A percentile compares a stretch with the other conserved stretches of the same genome.
phyloP scores from a whole-genome alignment of 2,329 filamentous ascomycete genomes.

The Trichoderma sp. region DNA sequence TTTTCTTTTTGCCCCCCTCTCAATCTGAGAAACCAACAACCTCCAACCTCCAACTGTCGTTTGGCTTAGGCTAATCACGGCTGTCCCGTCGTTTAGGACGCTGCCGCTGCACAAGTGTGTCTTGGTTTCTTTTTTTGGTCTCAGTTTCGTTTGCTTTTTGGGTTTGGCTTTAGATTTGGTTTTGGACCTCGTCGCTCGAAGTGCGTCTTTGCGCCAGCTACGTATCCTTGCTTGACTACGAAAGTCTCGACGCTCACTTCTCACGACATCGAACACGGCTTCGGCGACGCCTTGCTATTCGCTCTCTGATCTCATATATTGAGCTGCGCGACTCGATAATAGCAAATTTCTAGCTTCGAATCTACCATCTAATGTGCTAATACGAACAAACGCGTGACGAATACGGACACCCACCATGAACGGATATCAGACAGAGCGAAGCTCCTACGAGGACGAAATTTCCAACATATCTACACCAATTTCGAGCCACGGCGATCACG shows the following conservation, averaged over 20 bases:
- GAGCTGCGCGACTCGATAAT: background rate
- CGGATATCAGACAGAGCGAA: constrained; percentile 43
- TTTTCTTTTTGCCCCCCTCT: constrained; percentile 2
- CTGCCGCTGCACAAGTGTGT: constrained; percentile 20
- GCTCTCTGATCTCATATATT: background rate
- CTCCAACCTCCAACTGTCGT: constrained; percentile 19
- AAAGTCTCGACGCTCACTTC: constrained; percentile 10
- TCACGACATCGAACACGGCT: background rate
- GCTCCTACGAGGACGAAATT: constrained; percentile 44
- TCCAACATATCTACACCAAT: constrained; percentile 40
- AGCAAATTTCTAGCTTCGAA: background rate
- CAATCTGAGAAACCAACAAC: constrained; percentile 9
- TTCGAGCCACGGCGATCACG: constrained; percentile 53
- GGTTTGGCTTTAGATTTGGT: background rate
- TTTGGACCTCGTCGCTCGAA: background rate
- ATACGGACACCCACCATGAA: constrained; percentile 43
- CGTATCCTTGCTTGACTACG: background rate
- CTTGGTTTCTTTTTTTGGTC: constrained; percentile 15
- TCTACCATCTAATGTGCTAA: constrained; percentile 32
- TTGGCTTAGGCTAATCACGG: constrained; percentile 25
- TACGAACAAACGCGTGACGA: constrained; percentile 33
- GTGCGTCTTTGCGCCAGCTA: constrained; percentile 11
- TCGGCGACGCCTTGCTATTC: background rate
- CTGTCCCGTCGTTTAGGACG: constrained; percentile 23
- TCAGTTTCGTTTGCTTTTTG: constrained; percentile 6